These are phyloP conservation scores for Quercus gilva DNA, from an alignment of 306 rosid genomes.

Conservation along the genomic window DNA sequence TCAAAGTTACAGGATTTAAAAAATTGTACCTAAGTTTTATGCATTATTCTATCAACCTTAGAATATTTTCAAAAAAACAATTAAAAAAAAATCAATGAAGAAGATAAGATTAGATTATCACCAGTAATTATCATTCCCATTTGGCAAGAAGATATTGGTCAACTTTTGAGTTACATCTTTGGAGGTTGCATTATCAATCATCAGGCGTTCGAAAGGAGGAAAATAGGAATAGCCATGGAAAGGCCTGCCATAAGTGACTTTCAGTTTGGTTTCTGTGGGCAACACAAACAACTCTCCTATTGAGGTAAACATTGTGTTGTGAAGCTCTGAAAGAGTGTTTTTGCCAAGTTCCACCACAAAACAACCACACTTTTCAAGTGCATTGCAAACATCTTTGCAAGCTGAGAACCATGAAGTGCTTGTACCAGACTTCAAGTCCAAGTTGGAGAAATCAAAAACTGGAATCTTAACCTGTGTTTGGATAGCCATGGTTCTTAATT, in stretches of 20 bases:
- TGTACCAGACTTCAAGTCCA: neutral
- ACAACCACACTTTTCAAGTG: neutral
- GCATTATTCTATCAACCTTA: no score
- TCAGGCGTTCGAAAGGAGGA: neutral
- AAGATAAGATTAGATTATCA: neutral
- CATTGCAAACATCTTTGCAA: slow-evolving; percentile 1
- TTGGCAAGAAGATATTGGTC: slow-evolving; percentile 11
- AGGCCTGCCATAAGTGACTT: slow-evolving; percentile 5
- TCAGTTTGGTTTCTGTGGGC: slow-evolving; percentile 4
- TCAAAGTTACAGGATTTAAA: no score
- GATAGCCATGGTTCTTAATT: no score
- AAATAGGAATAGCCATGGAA: slow-evolving; percentile 7
- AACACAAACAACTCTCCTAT: slow-evolving; percentile 10
- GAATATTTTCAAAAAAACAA: no score
- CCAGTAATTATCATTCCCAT: neutral
- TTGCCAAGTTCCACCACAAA: no score
- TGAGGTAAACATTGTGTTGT: neutral
- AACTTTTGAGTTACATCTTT: neutral
- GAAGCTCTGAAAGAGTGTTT: neutral
- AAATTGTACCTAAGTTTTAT: no score
- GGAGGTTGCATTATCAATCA: slow-evolving; percentile 12
- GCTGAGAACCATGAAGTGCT: neutral
- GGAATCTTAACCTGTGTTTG: neutral
- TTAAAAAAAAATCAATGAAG: no score
- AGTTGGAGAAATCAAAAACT: neutral